Conservation (phyloP, 441 rosid species). For the Metrosideros polymorpha region DNA sequence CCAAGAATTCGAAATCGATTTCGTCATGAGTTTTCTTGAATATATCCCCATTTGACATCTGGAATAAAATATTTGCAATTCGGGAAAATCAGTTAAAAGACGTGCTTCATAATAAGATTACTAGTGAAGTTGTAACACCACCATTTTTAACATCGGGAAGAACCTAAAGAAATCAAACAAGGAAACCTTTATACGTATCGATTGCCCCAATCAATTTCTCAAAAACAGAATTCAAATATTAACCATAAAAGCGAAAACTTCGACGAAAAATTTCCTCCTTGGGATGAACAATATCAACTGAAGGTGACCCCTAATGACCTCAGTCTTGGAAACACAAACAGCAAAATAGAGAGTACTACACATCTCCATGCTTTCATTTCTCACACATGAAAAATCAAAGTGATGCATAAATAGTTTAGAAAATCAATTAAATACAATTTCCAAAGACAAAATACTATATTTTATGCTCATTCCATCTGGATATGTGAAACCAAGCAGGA, state of each 20-base stretch:
- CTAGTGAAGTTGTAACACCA: not conserved
- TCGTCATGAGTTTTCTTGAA: slow-evolving; percentile 94
- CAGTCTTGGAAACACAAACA: not conserved
- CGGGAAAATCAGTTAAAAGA: not conserved
- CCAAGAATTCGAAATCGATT: slow-evolving; percentile 95
- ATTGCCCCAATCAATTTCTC: not conserved
- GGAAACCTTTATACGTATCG: not conserved
- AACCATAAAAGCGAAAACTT: not conserved
- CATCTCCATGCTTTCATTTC: not conserved
- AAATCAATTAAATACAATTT: not conserved
- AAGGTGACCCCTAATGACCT: not conserved
- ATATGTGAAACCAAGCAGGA: not conserved
- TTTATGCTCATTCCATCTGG: not conserved
- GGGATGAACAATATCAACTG: not conserved
- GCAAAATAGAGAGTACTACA: not conserved
- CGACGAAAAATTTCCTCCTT: not conserved
- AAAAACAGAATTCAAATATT: not conserved
- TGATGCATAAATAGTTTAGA: not conserved
- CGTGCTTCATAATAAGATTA: not conserved
- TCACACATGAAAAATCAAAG: not conserved
- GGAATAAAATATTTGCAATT: not conserved
- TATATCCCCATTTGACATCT: slow-evolving; percentile 97
- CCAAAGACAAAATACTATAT: not conserved
- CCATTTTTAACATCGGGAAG: not conserved
- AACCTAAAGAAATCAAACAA: not conserved